These are phyloP conservation scores for Gossypium longicalyx DNA, from an alignment of 345 rosid species.

Conservation along the genomic window DNA sequence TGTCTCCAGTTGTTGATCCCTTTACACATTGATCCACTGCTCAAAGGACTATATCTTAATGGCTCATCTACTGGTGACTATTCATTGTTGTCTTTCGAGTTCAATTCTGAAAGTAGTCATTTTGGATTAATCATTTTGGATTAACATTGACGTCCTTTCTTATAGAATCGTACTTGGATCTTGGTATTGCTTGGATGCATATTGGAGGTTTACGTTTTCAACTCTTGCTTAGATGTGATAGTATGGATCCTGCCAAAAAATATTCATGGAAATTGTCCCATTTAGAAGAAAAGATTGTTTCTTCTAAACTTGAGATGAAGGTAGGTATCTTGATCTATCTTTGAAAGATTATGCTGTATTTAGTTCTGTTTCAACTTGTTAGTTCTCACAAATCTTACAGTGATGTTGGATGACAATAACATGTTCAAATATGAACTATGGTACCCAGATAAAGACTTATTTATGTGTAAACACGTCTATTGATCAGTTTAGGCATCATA, in stretches of 20 bases:
- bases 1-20: slow-evolving; percentile 43
- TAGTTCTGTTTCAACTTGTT: neutral
- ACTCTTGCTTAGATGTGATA: slow-evolving; percentile 63
- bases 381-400: neutral
- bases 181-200: slow-evolving; percentile 67
- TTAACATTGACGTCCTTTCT: slow-evolving; percentile 13
- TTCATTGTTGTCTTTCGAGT: slow-evolving; percentile 16
- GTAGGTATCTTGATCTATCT: slow-evolving; percentile 26
- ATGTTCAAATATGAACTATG: neutral
- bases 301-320: slow-evolving; percentile 67
- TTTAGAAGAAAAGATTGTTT: slow-evolving; percentile 51
- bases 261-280: slow-evolving; percentile 53
- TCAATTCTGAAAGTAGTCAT: neutral
- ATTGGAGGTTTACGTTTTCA: slow-evolving; percentile 72
- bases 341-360: neutral
- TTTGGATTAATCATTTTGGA: slow-evolving; percentile 16
- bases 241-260: slow-evolving; percentile 77
- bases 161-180: slow-evolving; percentile 43
- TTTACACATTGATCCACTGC: slow-evolving; percentile 50
- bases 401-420: neutral
- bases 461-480: neutral
- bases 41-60: slow-evolving; percentile 47
- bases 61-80: slow-evolving; percentile 43
- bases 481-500: neutral
- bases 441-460: neutral